Conservation (phyloP, 1,139 yeast genomes). For the Diutina pseudorugosa region DNA sequence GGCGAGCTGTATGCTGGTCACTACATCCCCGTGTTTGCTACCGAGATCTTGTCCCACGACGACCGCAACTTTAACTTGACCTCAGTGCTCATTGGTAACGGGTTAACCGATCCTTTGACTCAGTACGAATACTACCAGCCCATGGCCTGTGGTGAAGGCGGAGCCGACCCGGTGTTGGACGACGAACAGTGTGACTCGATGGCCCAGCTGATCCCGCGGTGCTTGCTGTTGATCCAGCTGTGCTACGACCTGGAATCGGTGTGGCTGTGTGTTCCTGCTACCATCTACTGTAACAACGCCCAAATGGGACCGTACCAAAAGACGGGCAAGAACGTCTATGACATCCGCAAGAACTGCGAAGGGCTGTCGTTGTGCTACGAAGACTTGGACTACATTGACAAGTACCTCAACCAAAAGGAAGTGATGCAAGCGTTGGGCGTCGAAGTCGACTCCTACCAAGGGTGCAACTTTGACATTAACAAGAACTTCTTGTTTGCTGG, state of each 20-base stretch:
- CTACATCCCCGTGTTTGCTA: constrained; percentile 87
- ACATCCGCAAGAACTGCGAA: constrained; percentile 79
- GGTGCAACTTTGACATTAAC: constrained; percentile 79
- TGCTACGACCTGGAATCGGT: constrained; percentile 74
- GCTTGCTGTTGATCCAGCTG: constrained; percentile 64
- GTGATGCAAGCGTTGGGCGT: constrained; percentile 84
- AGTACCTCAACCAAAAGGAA: constrained; percentile 53
- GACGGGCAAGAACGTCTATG: constrained; percentile 90
- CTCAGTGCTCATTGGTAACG: constrained; percentile 90
- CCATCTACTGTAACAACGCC: constrained; percentile 81
- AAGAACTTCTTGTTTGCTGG: constrained; percentile 77
- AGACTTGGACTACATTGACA: constrained; percentile 52
- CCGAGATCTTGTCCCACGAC: constrained; percentile 70
- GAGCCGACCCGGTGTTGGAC: constrained; percentile 66
- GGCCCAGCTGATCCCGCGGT: constrained; percentile 66
- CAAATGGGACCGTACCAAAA: constrained; percentile 79
- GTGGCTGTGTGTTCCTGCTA: constrained; percentile 90
- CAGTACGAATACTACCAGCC: constrained; percentile 87
- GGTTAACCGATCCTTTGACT: constrained; percentile 83
- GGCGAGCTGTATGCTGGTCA: constrained; percentile 99
- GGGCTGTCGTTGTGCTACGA: constrained; percentile 62
- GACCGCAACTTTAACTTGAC: constrained; percentile 76
- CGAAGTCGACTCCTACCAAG: constrained; percentile 71
- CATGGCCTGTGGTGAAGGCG: constrained; percentile 97
- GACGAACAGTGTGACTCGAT: constrained; percentile 74